Conservation (phyloP, 1,139 yeast species). For the Yamadazyma buinensis region DNA sequence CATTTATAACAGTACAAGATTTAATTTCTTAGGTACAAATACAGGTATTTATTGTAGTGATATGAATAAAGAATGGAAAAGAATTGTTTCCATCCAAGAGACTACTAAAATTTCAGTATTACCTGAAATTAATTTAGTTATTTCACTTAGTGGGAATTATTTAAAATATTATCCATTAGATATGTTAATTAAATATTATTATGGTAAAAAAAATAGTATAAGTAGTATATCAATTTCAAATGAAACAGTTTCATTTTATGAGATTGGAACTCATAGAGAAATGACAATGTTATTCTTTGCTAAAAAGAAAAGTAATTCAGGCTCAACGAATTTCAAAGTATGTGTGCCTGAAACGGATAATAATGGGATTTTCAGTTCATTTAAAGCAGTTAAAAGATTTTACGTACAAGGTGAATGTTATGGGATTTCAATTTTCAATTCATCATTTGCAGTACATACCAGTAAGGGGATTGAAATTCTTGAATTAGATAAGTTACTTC, state of each 20-base stretch:
- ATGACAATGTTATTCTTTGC: slow-evolving; percentile 56
- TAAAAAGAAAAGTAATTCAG: slow-evolving; percentile 41
- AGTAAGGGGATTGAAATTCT: slow-evolving; percentile 66
- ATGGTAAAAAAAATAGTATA: slow-evolving; percentile 28
- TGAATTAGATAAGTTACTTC: slow-evolving; percentile 55
- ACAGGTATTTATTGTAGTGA: slow-evolving; percentile 48
- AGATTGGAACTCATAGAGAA: slow-evolving; percentile 58
- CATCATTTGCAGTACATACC: slow-evolving; percentile 64
- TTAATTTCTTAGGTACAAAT: slow-evolving; percentile 31
- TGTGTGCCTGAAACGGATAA: slow-evolving; percentile 48
- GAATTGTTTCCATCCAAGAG: slow-evolving; percentile 50
- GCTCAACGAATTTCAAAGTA: slow-evolving; percentile 49
- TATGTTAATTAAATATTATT: slow-evolving; percentile 36
- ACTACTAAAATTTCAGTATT: slow-evolving; percentile 63
- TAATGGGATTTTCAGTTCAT: slow-evolving; percentile 46
- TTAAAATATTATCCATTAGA: slow-evolving; percentile 61
- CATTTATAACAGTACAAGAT: slow-evolving; percentile 21
- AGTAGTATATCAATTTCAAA: slow-evolving; percentile 34
- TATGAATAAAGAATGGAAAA: slow-evolving; percentile 54
- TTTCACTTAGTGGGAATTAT: slow-evolving; percentile 56
- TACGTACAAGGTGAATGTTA: slow-evolving; percentile 51
- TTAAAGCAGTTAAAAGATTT: slow-evolving; percentile 48
- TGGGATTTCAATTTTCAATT: slow-evolving; percentile 56
- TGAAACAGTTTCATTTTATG: slow-evolving; percentile 48
- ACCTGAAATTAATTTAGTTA: slow-evolving; percentile 52